Evolutionary conservation across 495 filamentous ascomycete species (phyloP).

Genomic region (Parathielavia hyrcaniae): DNA sequence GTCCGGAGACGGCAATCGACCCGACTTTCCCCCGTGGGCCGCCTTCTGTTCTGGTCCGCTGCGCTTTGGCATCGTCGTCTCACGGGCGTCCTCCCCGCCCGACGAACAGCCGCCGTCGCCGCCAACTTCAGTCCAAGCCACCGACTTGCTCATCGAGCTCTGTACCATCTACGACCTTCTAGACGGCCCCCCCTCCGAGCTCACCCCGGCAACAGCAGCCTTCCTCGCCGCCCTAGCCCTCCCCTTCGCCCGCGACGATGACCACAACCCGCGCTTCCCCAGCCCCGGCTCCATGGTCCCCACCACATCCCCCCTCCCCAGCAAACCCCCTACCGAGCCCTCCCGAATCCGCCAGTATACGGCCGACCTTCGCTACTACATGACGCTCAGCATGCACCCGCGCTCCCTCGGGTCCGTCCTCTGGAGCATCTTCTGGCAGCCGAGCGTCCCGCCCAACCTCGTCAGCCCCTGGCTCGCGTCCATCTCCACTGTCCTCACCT

Average conservation of each 20-base stretch:
- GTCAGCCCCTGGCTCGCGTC: background rate
- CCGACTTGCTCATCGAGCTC: background rate
- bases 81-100: background rate
- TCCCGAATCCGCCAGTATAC: background rate
- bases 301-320: too few species aligned
- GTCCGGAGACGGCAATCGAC: background rate
- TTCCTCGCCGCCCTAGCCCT: background rate
- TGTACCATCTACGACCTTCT: background rate
- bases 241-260: background rate
- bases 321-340: too few species aligned
- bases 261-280: too few species aligned
- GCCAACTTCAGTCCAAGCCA: background rate
- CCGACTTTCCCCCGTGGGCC: background rate
- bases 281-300: too few species aligned
- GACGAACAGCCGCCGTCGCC: background rate
- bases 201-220: background rate
- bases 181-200: background rate
- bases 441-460: background rate
- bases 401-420: background rate
- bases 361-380: background rate
- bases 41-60: background rate
- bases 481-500: background rate
- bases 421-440: slow-evolving; percentile 1
- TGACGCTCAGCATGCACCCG: background rate
- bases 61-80: too few species aligned